These are phyloP conservation scores for Chrysoporthe puriensis DNA, from an alignment of 2,329 filamentous ascomycete species.

Conservation along the genomic window DNA sequence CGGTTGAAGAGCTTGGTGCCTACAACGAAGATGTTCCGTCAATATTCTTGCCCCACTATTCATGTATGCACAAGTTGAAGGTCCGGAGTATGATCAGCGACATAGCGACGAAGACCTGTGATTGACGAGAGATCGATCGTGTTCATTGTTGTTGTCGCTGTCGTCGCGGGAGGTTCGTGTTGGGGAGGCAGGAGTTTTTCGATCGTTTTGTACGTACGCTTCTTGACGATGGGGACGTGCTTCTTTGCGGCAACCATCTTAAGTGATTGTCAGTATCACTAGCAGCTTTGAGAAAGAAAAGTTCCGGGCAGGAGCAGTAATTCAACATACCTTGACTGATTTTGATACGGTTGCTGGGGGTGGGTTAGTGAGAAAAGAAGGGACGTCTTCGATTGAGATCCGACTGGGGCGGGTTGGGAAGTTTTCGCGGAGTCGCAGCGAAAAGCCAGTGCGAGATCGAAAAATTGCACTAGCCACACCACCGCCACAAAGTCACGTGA, in stretches of 20 bases:
- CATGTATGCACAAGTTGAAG: conserved; percentile 21
- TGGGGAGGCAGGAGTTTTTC: conserved; percentile 26
- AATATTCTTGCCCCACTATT: conserved; percentile 38
- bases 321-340: conserved; percentile 29
- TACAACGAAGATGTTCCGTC: conserved; percentile 50
- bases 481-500: conserved; percentile 19
- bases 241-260: conserved; percentile 99
- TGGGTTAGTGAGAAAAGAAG: conserved; percentile 21
- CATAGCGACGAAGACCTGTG: not conserved
- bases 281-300: not conserved
- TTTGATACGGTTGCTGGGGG: conserved; percentile 27
- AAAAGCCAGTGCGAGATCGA: conserved; percentile 16
- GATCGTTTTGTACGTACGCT: conserved; percentile 74
- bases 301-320: conserved; percentile 1
- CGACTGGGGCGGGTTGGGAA: conserved; percentile 13
- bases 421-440: conserved; percentile 18
- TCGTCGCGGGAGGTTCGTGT: conserved; percentile 15
- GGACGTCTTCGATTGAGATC: conserved; percentile 24
- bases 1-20: conserved; percentile 94
- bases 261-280: conserved; percentile 20
- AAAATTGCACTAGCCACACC: conserved; percentile 21
- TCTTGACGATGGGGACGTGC: conserved; percentile 99
- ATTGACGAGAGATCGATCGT: conserved; percentile 8
- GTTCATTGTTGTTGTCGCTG: conserved; percentile 10
- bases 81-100: conserved; percentile 20